Evolutionary conservation across 371 early-diverging fungal species (phyloP).

Genomic region (Apophysomyces trapeziformis): DNA sequence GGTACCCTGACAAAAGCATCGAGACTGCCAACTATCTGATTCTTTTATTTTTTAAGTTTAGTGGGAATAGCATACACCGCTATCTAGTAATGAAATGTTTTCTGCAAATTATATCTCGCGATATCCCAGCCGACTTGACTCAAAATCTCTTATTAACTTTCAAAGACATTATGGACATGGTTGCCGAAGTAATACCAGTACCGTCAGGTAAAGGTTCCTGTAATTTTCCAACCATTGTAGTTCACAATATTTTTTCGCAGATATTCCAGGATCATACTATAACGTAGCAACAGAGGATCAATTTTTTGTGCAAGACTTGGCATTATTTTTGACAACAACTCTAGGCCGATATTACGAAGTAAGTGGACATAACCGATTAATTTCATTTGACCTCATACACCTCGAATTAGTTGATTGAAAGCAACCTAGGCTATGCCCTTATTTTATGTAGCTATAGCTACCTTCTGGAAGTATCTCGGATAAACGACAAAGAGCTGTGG

Average conservation of each 20-base stretch:
- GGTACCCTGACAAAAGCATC: conserved; percentile 27
- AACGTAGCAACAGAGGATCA: conserved; percentile 59
- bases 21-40: no score
- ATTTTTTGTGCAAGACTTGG: conserved; percentile 46
- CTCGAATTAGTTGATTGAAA: background rate
- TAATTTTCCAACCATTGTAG: background rate
- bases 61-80: no score
- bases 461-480: conserved; percentile 82
- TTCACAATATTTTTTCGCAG: conserved; percentile 70
- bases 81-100: background rate
- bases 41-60: no score
- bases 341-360: conserved; percentile 81
- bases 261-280: conserved; percentile 78
- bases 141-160: background rate
- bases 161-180: background rate
- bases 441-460: conserved; percentile 75
- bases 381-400: background rate
- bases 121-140: conserved; percentile 64
- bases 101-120: conserved; percentile 4
- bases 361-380: conserved; percentile 15
- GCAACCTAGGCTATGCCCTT: background rate
- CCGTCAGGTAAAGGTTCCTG: conserved; percentile 82
- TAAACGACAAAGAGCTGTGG: conserved; percentile 95
- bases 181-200: conserved; percentile 75
- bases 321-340: conserved; percentile 77